phyloP scores from a whole-genome alignment of 108 stramenopile genomes.

The Pseudonitzschia delicatissima region DNA sequence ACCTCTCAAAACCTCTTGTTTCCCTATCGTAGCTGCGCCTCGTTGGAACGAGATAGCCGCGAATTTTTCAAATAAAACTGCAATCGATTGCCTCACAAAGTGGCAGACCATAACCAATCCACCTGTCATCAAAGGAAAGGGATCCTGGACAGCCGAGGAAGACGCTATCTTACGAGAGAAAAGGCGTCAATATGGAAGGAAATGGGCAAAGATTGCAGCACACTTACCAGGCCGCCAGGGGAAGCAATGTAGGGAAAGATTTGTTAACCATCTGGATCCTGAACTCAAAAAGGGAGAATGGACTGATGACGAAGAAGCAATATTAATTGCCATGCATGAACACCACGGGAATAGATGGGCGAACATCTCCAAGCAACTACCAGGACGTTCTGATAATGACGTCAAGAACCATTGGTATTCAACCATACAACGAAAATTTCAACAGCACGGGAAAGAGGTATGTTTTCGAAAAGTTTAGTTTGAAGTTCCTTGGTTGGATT shows the following conservation, averaged over 20 bases:
- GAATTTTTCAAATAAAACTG: conserved; percentile 57
- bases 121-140: conserved; percentile 79
- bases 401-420: conserved; percentile 97
- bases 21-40: conserved; percentile 43
- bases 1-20: neutral
- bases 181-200: conserved; percentile 63
- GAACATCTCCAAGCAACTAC: conserved; percentile 88
- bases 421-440: conserved; percentile 81
- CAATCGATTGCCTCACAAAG: conserved; percentile 75
- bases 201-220: conserved; percentile 93
- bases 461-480: conserved; percentile 13
- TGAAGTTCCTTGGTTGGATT: neutral
- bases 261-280: conserved; percentile 95
- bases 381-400: conserved; percentile 96
- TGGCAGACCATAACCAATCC: conserved; percentile 71
- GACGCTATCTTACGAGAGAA: conserved; percentile 65
- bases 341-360: conserved; percentile 87
- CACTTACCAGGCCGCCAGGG: conserved; percentile 95
- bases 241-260: conserved; percentile 98
- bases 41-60: conserved; percentile 73
- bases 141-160: conserved; percentile 81
- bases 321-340: conserved; percentile 83
- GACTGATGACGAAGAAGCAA: conserved; percentile 93
- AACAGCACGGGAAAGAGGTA: conserved; percentile 76
- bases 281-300: conserved; percentile 90